Evolutionary conservation across 1,139 yeast species (phyloP), one percentile per base, ranked within the genome.

Genomic region (Nakaseomyces kungkrabaensis): DNA sequence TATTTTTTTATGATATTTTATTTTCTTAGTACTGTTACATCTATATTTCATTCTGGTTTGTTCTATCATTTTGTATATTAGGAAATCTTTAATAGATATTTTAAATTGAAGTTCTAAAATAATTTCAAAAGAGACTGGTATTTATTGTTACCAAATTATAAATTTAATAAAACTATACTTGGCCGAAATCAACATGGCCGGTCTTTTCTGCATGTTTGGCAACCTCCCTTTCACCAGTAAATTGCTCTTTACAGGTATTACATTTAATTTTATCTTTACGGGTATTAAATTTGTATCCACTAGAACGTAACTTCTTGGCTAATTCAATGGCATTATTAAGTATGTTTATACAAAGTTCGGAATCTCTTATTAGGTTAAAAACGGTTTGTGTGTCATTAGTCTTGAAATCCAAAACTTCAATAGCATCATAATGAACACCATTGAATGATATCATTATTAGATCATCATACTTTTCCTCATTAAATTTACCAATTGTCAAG

Each of bases 391-490:
- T 44, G 11, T 47, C 52, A 59, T 45, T 6, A 66, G 60, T 46
- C 8, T 29, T 33, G 37, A 50, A 6, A 40, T 47, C 17, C 25
- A 75, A 71, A 43, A 74, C 60, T 9, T 75, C 79, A 9, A 83
- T 68, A 0, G 85, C 72, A 62, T 85, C 95, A 62, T 85, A 86
- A 66, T 86, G 95, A 47, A 85, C 77, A 0, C 95, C 95, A 43
- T 79, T 77, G 59, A 85, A 85, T 9, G 82, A 70, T 43, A 85
- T 69, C 13, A 78, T 68, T 17, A 82, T 74, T 58, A 76, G 82
- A 10, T 68, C 68, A 7, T 65, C 59, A 4, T 50, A 54, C 45
- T 66, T 63, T 7, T 70, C 74, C 46, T 68, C 75, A 55, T 70
- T 79, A 71, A 85, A 85, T 46, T 71, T 71, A 56, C 84, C 85